Evolutionary conservation across 75 land plant genomes (phyloP).

Genomic region (Pinus taeda): DNA sequence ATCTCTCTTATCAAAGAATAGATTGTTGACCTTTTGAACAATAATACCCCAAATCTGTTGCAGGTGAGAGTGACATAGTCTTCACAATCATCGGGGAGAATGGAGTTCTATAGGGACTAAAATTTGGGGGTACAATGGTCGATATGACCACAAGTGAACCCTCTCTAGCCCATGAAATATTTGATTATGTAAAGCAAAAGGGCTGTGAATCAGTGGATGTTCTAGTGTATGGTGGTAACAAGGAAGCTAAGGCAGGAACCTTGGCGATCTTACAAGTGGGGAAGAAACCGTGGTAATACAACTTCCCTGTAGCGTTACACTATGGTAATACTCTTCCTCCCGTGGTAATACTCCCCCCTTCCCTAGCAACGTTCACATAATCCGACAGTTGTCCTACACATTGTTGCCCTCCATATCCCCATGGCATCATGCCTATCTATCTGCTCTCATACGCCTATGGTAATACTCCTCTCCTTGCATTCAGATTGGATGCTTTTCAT

Average conservation of each 20-base stretch:
- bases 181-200: conserved; percentile 21
- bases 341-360: too few relatives aligned
- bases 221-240: conserved; percentile 51
- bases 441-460: too few relatives aligned
- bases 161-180: conserved; percentile 61
- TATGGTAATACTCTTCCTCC: too few relatives aligned
- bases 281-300: conserved; percentile 32
- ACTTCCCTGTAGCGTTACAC: too few relatives aligned
- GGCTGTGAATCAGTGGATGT: conserved; percentile 55
- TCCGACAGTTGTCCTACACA: too few relatives aligned
- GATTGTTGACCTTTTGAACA: too few relatives aligned
- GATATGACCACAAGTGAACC: conserved; percentile 90
- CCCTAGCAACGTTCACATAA: too few relatives aligned
- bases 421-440: too few relatives aligned
- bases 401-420: too few relatives aligned
- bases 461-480: too few relatives aligned
- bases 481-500: too few relatives aligned
- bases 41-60: conserved; percentile 41
- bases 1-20: too few relatives aligned
- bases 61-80: conserved; percentile 58
- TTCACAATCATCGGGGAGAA: conserved; percentile 44
- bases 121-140: conserved; percentile 58
- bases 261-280: conserved; percentile 79
- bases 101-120: conserved; percentile 53
- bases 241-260: conserved; percentile 37